Percentiles rank a stretch among this genome's conserved stretches.
Evolutionary conservation across 2,329 filamentous ascomycete genomes (phyloP).

Genomic region (Talaromyces sp.): DNA sequence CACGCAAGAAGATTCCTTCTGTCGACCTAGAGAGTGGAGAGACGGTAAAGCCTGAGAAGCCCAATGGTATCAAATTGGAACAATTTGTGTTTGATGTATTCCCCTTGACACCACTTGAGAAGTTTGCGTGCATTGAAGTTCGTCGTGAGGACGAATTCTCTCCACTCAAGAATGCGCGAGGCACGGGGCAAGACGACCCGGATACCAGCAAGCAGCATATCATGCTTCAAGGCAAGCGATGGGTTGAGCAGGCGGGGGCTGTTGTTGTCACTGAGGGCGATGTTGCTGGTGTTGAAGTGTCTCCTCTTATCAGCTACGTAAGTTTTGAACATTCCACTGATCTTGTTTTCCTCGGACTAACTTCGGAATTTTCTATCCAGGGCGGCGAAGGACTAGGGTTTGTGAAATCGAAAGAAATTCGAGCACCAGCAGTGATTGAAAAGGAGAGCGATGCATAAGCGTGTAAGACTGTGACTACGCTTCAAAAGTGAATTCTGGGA

Average conservation of each 20-base stretch:
- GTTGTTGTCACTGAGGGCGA: conserved; percentile 61
- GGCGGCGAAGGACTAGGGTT: conserved; percentile 60
- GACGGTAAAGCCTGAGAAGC: conserved; percentile 82
- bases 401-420: conserved; percentile 55
- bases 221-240: conserved; percentile 80
- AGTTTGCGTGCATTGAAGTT: conserved; percentile 95
- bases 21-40: conserved; percentile 71
- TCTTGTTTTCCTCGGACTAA: conserved; percentile 15
- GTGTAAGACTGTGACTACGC: conserved; percentile 20
- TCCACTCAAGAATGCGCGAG: conserved; percentile 83
- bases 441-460: conserved; percentile 42
- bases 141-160: conserved; percentile 97
- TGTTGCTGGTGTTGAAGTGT: conserved; percentile 74
- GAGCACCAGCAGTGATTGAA: conserved; percentile 60
- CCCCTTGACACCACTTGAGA: conserved; percentile 74
- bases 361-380: conserved; percentile 30
- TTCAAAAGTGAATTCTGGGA: conserved; percentile 2
- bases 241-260: conserved; percentile 74
- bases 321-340: conserved; percentile 45
- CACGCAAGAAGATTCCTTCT: conserved; percentile 95
- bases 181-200: conserved; percentile 85
- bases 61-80: conserved; percentile 98
- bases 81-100: conserved; percentile 99
- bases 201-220: conserved; percentile 90
- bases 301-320: conserved; percentile 92